Evolutionary conservation across 2,329 filamentous ascomycete species (phyloP).

Genomic region (Colletotrichum tofieldiae): DNA sequence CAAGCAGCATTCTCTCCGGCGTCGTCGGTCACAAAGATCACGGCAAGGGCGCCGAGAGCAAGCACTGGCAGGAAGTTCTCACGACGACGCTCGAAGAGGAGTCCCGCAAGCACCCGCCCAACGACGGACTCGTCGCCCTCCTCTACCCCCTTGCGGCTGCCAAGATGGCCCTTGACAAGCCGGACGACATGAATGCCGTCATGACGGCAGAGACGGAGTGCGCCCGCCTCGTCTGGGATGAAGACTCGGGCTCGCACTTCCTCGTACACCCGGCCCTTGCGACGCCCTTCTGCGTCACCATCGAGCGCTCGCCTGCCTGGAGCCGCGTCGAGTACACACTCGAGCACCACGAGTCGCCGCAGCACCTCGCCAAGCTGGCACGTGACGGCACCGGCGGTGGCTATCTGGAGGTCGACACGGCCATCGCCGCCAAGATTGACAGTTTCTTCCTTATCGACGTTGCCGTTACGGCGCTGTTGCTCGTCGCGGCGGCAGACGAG

Average conservation of each 20-base stretch:
- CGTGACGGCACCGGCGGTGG: constrained; percentile 73
- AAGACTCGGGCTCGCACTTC: constrained; percentile 72
- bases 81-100: constrained; percentile 72
- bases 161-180: constrained; percentile 73
- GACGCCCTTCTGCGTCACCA: constrained; percentile 74
- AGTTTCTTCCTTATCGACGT: constrained; percentile 76
- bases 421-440: constrained; percentile 72
- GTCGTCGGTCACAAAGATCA: constrained; percentile 51
- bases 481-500: constrained; percentile 72
- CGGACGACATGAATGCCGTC: constrained; percentile 72
- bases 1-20: constrained; percentile 51
- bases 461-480: constrained; percentile 71
- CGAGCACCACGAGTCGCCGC: constrained; percentile 75
- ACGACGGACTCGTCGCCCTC: constrained; percentile 77
- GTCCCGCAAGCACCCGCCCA: constrained; percentile 66
- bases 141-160: constrained; percentile 78
- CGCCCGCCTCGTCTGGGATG: constrained; percentile 80
- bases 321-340: constrained; percentile 75
- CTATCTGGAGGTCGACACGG: constrained; percentile 74
- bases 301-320: constrained; percentile 73
- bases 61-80: constrained; percentile 72
- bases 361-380: constrained; percentile 73
- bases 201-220: constrained; percentile 78
- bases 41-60: constrained; percentile 55
- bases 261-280: constrained; percentile 75